phyloP scores from a whole-genome alignment of 2,329 filamentous ascomycete species.

The Onygenales sp. region DNA sequence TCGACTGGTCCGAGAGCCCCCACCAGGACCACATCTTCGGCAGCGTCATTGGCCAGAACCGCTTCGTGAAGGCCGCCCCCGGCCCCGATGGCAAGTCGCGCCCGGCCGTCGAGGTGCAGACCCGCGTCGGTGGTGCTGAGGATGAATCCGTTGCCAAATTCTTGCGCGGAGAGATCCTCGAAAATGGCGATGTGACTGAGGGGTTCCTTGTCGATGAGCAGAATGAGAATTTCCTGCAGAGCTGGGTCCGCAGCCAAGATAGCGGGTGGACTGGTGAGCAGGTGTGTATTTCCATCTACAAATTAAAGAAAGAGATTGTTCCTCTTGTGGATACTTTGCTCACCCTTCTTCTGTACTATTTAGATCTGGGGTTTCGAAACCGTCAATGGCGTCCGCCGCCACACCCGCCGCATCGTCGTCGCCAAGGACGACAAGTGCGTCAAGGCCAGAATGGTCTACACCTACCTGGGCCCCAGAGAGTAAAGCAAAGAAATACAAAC shows the following conservation, averaged over 20 bases:
- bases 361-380: constrained; percentile 40
- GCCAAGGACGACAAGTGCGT: constrained; percentile 27
- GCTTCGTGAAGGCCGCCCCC: constrained; percentile 34
- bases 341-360: background rate
- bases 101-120: constrained; percentile 25
- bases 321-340: background rate
- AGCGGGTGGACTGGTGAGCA: constrained; percentile 47
- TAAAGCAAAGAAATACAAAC: background rate
- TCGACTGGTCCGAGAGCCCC: constrained; percentile 52
- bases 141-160: constrained; percentile 30
- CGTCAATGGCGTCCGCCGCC: constrained; percentile 30
- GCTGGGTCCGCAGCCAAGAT: constrained; percentile 39
- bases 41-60: constrained; percentile 51
- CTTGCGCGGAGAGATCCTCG: constrained; percentile 30
- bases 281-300: constrained; percentile 20
- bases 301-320: too few relatives aligned
- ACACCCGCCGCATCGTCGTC: constrained; percentile 34
- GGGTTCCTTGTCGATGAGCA: constrained; percentile 52
- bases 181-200: constrained; percentile 47
- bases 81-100: constrained; percentile 28
- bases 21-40: constrained; percentile 78
- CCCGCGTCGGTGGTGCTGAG: constrained; percentile 29
- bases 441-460: constrained; percentile 33
- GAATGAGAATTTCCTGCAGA: constrained; percentile 39
- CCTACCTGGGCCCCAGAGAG: constrained; percentile 18